A percentile compares a stretch with the other conserved stretches of the same genome.
phyloP scores from a whole-genome alignment of 208 protist species.

The Leishmania amazonensis region DNA sequence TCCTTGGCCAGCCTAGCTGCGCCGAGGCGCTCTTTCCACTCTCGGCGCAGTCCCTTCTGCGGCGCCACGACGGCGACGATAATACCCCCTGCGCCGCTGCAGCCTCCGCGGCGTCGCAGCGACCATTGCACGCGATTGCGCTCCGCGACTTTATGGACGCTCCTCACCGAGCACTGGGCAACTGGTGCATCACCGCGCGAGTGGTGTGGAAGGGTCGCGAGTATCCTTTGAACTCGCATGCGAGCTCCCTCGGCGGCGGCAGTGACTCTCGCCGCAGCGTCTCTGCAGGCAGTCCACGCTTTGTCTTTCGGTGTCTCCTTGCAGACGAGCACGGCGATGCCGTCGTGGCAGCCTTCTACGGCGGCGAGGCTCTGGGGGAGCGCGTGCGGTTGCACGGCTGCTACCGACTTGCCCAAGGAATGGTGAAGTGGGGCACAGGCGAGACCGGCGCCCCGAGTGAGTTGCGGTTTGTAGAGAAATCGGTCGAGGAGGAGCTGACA shows the following conservation, averaged over 20 bases:
- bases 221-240: constrained; percentile 14
- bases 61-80: background rate
- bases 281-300: constrained; percentile 9
- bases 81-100: background rate
- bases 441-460: constrained; percentile 33
- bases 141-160: constrained; percentile 45
- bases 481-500: constrained; percentile 23
- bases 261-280: background rate
- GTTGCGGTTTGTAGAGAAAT: constrained; percentile 53
- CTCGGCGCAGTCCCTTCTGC: constrained; percentile 46
- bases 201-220: constrained; percentile 62
- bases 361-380: constrained; percentile 16
- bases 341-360: constrained; percentile 36
- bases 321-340: constrained; percentile 63
- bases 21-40: constrained; percentile 42
- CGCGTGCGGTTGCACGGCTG: constrained; percentile 37
- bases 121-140: constrained; percentile 21
- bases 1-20: constrained; percentile 59
- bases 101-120: background rate
- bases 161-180: constrained; percentile 34
- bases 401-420: constrained; percentile 30
- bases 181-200: constrained; percentile 52
- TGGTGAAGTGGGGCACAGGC: constrained; percentile 34
- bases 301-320: constrained; percentile 48
- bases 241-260: background rate